Conservation (phyloP, 352 stramenopile genomes). For the Thalassiosira mediterranea region DNA sequence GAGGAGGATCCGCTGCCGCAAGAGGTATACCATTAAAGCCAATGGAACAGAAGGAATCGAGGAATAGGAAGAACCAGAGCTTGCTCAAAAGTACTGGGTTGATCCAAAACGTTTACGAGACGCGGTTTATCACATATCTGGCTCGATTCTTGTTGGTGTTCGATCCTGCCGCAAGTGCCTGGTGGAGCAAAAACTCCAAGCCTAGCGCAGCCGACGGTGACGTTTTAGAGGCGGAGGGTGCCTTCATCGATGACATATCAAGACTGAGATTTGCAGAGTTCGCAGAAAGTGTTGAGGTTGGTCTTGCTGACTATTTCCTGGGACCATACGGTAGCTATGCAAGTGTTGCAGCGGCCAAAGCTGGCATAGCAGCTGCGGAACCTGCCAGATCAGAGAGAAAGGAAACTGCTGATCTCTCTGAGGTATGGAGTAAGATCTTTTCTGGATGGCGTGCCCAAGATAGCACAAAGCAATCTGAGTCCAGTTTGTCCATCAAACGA, state of each 20-base stretch:
- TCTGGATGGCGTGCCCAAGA: background rate
- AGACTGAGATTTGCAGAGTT: constrained; percentile 77
- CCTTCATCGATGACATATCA: constrained; percentile 14
- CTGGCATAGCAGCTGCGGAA: constrained; percentile 61
- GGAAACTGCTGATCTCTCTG: constrained; percentile 4
- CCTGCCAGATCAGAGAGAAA: constrained; percentile 52
- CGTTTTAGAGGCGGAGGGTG: background rate
- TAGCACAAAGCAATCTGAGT: constrained; percentile 20
- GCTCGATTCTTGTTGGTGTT: constrained; percentile 81
- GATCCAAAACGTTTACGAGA: constrained; percentile 80
- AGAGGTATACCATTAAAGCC: constrained; percentile 56
- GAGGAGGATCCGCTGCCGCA: constrained; percentile 55
- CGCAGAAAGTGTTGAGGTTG: constrained; percentile 81
- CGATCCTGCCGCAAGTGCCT: constrained; percentile 74
- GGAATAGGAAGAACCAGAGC: constrained; percentile 22
- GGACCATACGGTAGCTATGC: constrained; percentile 82
- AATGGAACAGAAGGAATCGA: constrained; percentile 13
- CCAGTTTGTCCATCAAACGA: constrained; percentile 16
- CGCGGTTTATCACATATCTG: constrained; percentile 82
- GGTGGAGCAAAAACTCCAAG: constrained; percentile 65
- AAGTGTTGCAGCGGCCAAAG: constrained; percentile 68
- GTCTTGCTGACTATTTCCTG: constrained; percentile 81
- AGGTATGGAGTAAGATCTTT: background rate
- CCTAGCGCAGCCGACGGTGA: constrained; percentile 20
- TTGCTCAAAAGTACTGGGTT: constrained; percentile 52